Base-by-base conservation (phyloP, 805 yeast genomes). In the Metschnikowia baotianmanensis region DNA sequence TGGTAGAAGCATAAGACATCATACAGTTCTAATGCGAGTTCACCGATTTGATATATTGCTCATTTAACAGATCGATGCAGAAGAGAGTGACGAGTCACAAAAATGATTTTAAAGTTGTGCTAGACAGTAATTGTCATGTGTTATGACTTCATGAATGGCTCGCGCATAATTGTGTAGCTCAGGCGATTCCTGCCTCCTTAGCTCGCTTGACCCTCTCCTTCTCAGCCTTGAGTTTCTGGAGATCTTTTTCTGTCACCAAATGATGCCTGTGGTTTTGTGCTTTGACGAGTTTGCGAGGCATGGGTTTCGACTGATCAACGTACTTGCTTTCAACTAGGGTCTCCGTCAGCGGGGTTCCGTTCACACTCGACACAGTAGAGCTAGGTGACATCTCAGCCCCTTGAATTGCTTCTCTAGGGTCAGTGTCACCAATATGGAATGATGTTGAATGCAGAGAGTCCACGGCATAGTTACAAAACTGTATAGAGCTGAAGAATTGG, bases 231-330 rank as follows among this genome's bases (percentile, higher is more conserved):
- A 69, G 48, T 46, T 60, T 57, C 38, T 62, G 62, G 40, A 82
- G 59, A 34, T 82, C 84, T 16, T 80, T 83, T 50, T 81, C 88
- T 0, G 87, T 78, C 11, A 83, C 69, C 49, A 85, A 65, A 60
- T 82, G 86, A 59, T 85, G 95, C 4, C 56, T 63, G 55, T 85
- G 90, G 31, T 71, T 71, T 10, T 49, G 50, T 1, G 65, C 59
- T 20, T 40, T 48, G 10, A 52, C 29, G 12, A 51, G 42, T 15
- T n/a, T 6, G 18, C 22, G 25, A 33, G 4, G 23, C 8, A 7
- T 10, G 6, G 12, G 5, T 20, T 5, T 3, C 16, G 5, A 17
- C 11, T 5, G n/a, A n/a, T 20, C 40, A 15, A 6, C 36, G 7
- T 24, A 10, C 8, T 18, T 24, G 25, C 22, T 19, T 22, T 23